These are phyloP conservation scores for Phylloporus sp. DNA, from an alignment of 768 basidiomycete genomes.

Conservation along the genomic window DNA sequence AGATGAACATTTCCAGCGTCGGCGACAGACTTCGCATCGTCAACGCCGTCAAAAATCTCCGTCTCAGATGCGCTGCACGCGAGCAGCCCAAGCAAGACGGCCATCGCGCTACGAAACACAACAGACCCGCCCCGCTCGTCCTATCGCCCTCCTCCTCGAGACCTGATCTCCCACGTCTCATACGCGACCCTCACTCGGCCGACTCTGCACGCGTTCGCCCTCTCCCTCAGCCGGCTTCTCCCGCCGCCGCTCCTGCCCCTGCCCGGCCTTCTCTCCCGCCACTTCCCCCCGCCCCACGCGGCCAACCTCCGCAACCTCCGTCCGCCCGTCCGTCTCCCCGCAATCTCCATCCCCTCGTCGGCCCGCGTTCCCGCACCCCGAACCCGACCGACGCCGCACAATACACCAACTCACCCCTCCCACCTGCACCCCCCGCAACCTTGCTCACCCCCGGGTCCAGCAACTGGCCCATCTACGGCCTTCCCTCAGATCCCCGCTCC, in stretches of 20 bases:
- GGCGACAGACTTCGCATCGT: slow-evolving; percentile 89
- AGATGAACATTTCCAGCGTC: slow-evolving; percentile 85
- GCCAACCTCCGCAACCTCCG: slow-evolving; percentile 52
- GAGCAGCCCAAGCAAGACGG: slow-evolving; percentile 9
- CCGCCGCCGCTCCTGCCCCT: slow-evolving; percentile 22
- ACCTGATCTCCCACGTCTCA: slow-evolving; percentile 66
- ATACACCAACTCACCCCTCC: slow-evolving; percentile 41
- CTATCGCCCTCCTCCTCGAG: slow-evolving; percentile 51
- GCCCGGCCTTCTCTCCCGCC: slow-evolving; percentile 54
- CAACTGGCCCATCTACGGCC: slow-evolving; percentile 45
- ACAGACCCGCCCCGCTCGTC: slow-evolving; percentile 78
- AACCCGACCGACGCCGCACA: slow-evolving; percentile 50
- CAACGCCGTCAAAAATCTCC: slow-evolving; percentile 74
- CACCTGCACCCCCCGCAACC: slow-evolving; percentile 26
- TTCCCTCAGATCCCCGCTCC: slow-evolving; percentile 58
- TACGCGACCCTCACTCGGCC: slow-evolving; percentile 52
- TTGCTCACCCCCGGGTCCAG: slow-evolving; percentile 41
- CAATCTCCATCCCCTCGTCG: slow-evolving; percentile 36
- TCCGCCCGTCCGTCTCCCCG: slow-evolving; percentile 29
- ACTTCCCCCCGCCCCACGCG: slow-evolving; percentile 63
- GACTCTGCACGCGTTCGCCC: slow-evolving; percentile 46
- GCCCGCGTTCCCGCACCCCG: slow-evolving; percentile 43
- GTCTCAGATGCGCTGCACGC: slow-evolving; percentile 48
- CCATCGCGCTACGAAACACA: slow-evolving; percentile 47
- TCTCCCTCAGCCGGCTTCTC: slow-evolving; percentile 29